Base-by-base conservation (phyloP, 805 yeast genomes). In the Soucietia sequanensis region DNA sequence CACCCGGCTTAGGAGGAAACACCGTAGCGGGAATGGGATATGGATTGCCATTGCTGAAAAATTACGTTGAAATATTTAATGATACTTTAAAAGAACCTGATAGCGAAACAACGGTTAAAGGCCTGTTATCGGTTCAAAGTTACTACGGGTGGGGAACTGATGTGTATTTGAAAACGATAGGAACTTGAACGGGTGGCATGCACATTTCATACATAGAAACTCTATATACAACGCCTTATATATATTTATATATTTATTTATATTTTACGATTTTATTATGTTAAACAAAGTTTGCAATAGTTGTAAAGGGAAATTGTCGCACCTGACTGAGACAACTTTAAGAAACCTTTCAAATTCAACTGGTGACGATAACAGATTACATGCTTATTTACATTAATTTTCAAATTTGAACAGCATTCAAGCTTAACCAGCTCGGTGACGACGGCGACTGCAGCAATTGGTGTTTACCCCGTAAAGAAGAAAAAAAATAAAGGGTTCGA, bases 1-100 rank as follows among this genome's bases (percentile, higher is more conserved):
- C 84, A 22, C 90, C 89, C 0, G 90, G 89, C 2, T 70, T 73
- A 16, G 82, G 82, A 2, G 83, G 85, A 1, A 75, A 75, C 48
- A 66, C 74, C 6, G 78, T 91, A 23, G 96, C 97, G 0, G 99
- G 99, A 0, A 84, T 93, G 85, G 98, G 98, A 0, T 91, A 88
- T 54, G 99, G 99, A 0, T 60, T 91, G 36, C 98, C 98, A 5
- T 65, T 91, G 42, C 84, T 90, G 66, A 67, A 62, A 42, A 60
- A 58, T 42, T 68, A 68, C 46, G 53, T 66, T 13, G 72, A 68
- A 46, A 58, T 65, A 2, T 68, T 68, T 44, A 65, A 66, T 41
- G 68, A 61, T 33, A 58, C 65, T 4, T 23, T 54, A 3, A 22
- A 39, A 7, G 32, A 37, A 14, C 48, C 43, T 7, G 45, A 44